phyloP scores from a whole-genome alignment of 1,284 basidiomycete genomes.

The Moesziomyces sp. region DNA sequence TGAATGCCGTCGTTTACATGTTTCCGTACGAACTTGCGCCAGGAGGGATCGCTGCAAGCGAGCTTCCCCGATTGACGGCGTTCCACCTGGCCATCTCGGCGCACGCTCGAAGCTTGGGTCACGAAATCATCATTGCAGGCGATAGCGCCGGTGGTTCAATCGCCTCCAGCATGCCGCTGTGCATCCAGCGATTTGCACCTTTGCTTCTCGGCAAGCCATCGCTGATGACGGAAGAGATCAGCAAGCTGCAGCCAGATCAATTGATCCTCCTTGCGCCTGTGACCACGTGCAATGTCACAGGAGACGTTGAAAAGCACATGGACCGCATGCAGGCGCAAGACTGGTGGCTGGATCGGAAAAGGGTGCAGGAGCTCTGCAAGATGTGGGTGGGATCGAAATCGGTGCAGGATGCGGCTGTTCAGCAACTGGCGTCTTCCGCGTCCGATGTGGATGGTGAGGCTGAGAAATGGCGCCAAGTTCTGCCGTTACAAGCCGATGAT shows the following conservation, averaged over 20 bases:
- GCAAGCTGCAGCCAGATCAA: slow-evolving; percentile 6
- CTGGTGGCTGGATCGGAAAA: slow-evolving; percentile 1
- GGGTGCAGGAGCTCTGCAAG: background rate
- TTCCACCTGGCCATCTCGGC: slow-evolving; percentile 3
- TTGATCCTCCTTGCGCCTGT: slow-evolving; percentile 6
- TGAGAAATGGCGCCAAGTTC: slow-evolving; percentile 1
- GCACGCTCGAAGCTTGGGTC: slow-evolving; percentile 2
- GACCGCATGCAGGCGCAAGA: slow-evolving; percentile 3
- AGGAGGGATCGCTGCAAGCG: background rate
- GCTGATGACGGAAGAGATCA: background rate
- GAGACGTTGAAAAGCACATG: background rate
- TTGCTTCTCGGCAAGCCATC: background rate
- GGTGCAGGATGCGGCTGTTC: background rate
- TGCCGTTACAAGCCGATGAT: slow-evolving; percentile 2
- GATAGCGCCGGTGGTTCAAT: slow-evolving; percentile 11
- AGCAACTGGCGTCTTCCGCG: background rate
- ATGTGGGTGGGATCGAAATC: slow-evolving; percentile 2
- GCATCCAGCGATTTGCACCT: slow-evolving; percentile 9
- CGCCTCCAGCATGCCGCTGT: slow-evolving; percentile 5
- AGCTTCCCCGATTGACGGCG: slow-evolving; percentile 4
- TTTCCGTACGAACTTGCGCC: slow-evolving; percentile 8
- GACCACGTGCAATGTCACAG: background rate
- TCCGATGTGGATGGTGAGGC: background rate
- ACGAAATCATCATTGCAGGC: slow-evolving; percentile 9
- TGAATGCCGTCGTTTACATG: slow-evolving; percentile 8